phyloP scores from a whole-genome alignment of 202 grass and related monocot species.

The Tripidium arundinaceum region DNA sequence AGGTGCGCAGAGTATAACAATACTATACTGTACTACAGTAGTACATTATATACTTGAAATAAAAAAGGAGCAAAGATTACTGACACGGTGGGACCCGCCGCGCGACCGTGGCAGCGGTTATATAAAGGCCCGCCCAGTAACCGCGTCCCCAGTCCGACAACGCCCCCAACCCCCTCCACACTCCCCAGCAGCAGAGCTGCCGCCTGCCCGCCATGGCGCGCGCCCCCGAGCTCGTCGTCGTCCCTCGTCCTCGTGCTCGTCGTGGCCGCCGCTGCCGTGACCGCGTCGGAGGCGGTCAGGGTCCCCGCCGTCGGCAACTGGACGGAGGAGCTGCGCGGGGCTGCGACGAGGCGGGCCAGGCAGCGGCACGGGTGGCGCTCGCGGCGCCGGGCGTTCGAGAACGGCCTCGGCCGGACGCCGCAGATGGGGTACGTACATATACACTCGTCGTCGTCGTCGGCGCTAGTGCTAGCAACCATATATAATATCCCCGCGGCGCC shows the following conservation, averaged over 20 bases:
- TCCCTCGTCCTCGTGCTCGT: background rate
- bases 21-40: no score
- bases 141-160: background rate
- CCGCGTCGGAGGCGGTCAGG: background rate
- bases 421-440: conserved; percentile 77
- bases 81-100: background rate
- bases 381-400: conserved; percentile 37
- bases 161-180: background rate
- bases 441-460: background rate
- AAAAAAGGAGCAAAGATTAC: background rate
- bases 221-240: conserved; percentile 8
- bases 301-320: conserved; percentile 25
- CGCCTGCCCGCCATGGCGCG: conserved; percentile 20
- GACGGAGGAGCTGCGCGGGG: conserved; percentile 29
- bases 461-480: no score
- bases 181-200: background rate
- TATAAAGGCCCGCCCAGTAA: background rate
- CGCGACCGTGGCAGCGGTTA: background rate
- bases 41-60: no score
- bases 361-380: background rate
- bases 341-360: conserved; percentile 7
- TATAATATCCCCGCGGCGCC: background rate
- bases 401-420: conserved; percentile 78
- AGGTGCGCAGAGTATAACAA: background rate
- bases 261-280: background rate